phyloP scores from a whole-genome alignment of 495 filamentous ascomycete species.

The Hypoxylon subgilvum region DNA sequence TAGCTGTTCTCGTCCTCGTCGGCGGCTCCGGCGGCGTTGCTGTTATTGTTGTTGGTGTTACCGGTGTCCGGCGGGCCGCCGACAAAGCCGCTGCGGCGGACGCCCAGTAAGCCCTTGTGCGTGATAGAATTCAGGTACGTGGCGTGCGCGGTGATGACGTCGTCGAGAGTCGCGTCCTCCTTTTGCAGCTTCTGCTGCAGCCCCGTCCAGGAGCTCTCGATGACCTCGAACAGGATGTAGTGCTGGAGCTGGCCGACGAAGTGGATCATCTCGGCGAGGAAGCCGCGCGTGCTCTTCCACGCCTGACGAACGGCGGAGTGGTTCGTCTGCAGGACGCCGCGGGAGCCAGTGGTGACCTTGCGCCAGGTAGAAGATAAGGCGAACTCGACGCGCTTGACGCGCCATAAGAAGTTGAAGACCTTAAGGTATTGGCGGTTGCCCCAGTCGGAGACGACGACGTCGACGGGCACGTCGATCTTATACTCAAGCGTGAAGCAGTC shows the following conservation, averaged over 20 bases:
- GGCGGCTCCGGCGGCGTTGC: conserved; percentile 40
- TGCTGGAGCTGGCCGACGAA: conserved; percentile 97
- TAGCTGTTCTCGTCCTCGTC: conserved; percentile 77
- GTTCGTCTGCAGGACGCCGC: conserved; percentile 86
- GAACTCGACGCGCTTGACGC: conserved; percentile 97
- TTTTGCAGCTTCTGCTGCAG: conserved; percentile 79
- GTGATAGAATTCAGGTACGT: conserved; percentile 92
- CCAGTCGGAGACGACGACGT: conserved; percentile 95
- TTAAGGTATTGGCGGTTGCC: conserved; percentile 96
- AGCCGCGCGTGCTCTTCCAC: conserved; percentile 89
- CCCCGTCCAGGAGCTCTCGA: conserved; percentile 90
- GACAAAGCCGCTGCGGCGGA: conserved; percentile 50
- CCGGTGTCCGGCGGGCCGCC: conserved; percentile 48
- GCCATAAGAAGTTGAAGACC: conserved; percentile 99
- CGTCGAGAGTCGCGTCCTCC: conserved; percentile 88
- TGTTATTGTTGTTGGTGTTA: conserved; percentile 35
- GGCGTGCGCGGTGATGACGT: conserved; percentile 89
- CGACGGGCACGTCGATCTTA: conserved; percentile 95
- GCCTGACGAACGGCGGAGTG: conserved; percentile 76
- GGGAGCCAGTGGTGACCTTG: conserved; percentile 92
- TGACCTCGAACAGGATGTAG: conserved; percentile 98
- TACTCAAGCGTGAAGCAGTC: conserved; percentile 99
- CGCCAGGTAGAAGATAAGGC: conserved; percentile 89
- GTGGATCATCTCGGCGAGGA: conserved; percentile 96
- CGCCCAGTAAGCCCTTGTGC: conserved; percentile 91